A percentile compares a stretch with the other conserved stretches of the same genome.
These are phyloP conservation scores for Aspergillus sp. DNA, from an alignment of 2,329 filamentous ascomycete species.

Conservation along the genomic window DNA sequence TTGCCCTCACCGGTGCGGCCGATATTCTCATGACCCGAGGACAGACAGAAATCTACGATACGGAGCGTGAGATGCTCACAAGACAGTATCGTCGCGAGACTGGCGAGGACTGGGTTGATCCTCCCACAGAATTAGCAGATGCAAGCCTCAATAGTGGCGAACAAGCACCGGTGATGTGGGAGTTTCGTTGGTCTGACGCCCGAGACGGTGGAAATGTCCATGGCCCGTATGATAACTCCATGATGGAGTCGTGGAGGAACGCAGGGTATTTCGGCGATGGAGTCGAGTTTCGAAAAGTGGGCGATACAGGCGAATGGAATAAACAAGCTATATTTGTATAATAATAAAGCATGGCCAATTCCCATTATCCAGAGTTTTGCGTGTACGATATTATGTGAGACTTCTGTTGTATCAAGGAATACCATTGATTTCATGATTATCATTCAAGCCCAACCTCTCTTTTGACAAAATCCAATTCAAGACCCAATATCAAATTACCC, in stretches of 20 bases:
- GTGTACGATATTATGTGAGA: constrained; percentile 5
- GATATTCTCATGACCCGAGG: constrained; percentile 80
- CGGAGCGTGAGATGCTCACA: constrained; percentile 76
- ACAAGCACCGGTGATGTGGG: constrained; percentile 59
- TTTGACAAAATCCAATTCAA: constrained; percentile 18
- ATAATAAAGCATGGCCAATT: constrained; percentile 14
- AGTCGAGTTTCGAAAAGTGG: constrained; percentile 68
- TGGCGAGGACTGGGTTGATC: constrained; percentile 75
- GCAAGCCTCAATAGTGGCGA: constrained; percentile 32
- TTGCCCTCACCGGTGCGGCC: constrained; percentile 81
- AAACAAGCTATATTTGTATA: constrained; percentile 49
- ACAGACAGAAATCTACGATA: constrained; percentile 85
- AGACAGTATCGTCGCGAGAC: constrained; percentile 80
- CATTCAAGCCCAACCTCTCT: constrained; percentile 11
- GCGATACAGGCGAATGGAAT: constrained; percentile 53
- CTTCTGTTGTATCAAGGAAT: constrained; percentile 4
- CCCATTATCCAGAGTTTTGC: neutral
- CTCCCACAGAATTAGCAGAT: constrained; percentile 20
- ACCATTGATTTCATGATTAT: constrained; percentile 16
- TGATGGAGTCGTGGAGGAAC: constrained; percentile 87
- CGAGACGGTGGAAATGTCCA: constrained; percentile 73
- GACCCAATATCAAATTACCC: constrained; percentile 17
- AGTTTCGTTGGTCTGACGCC: constrained; percentile 88
- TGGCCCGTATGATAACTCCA: constrained; percentile 78
- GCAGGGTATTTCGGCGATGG: constrained; percentile 88